Evolutionary conservation across 108 stramenopile genomes (phyloP).

Genomic region (Cyclotella distinguenda): DNA sequence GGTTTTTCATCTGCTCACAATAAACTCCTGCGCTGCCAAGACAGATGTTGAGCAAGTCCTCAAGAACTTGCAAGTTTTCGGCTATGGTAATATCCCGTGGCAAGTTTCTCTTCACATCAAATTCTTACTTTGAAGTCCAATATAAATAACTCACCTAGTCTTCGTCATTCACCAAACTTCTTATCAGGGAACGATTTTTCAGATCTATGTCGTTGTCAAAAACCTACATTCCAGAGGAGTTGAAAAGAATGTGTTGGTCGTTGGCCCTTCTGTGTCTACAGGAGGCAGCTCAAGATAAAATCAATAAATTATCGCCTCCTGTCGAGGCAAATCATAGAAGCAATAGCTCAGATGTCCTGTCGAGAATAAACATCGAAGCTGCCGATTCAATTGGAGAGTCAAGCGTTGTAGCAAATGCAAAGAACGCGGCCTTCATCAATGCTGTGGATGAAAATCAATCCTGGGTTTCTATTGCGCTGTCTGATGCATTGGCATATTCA

Average conservation of each 20-base stretch:
- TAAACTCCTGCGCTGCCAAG: not conserved
- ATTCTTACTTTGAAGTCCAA: too few relatives aligned
- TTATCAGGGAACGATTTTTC: conserved; percentile 51
- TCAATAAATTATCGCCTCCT: conserved; percentile 24
- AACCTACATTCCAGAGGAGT: conserved; percentile 40
- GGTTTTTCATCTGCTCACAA: too few relatives aligned
- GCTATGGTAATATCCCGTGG: conserved; percentile 63
- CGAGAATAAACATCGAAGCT: conserved; percentile 15
- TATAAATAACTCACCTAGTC: too few relatives aligned
- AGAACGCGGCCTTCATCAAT: conserved; percentile 23
- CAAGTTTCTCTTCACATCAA: too few relatives aligned
- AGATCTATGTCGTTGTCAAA: conserved; percentile 32
- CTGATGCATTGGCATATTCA: conserved; percentile 55
- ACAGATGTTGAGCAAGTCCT: conserved; percentile 57
- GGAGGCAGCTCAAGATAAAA: conserved; percentile 66
- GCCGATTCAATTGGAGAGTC: not conserved
- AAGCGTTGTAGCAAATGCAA: not conserved
- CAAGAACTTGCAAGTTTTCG: conserved; percentile 48
- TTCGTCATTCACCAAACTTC: too few relatives aligned
- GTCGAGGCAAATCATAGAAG: conserved; percentile 37
- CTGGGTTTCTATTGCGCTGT: conserved; percentile 50
- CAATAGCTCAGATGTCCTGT: conserved; percentile 37
- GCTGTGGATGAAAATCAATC: conserved; percentile 27
- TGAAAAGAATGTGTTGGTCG: conserved; percentile 74
- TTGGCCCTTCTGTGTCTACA: conserved; percentile 52